phyloP scores from a whole-genome alignment of 257 asterid species.

The Solanum boliviense region DNA sequence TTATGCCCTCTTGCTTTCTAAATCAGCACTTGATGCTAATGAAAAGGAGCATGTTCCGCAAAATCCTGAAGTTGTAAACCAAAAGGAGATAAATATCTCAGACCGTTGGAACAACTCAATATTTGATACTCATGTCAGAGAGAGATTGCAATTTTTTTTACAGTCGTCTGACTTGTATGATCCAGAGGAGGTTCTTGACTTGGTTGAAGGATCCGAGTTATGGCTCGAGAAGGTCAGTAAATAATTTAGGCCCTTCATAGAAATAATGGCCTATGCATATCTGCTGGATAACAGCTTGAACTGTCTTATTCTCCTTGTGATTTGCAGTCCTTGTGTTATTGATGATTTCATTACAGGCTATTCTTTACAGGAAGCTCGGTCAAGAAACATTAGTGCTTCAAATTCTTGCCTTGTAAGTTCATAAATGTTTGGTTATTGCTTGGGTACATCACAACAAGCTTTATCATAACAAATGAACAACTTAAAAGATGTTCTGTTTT shows the following conservation, averaged over 20 bases:
- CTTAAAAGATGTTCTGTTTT: neutral
- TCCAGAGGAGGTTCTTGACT: conserved; percentile 77
- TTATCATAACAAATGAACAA: neutral
- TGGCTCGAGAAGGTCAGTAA: conserved; percentile 86
- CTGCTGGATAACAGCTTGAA: neutral
- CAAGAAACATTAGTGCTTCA: conserved; percentile 79
- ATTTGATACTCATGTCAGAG: conserved; percentile 69
- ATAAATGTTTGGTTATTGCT: neutral
- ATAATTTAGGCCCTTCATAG: neutral
- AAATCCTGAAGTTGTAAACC: conserved; percentile 18
- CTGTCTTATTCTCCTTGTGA: neutral
- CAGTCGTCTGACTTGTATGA: conserved; percentile 85
- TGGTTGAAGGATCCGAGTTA: conserved; percentile 80
- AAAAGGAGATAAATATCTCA: conserved; percentile 22
- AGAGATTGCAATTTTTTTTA: conserved; percentile 74
- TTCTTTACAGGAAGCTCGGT: conserved; percentile 92
- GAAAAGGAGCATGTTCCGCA: conserved; percentile 36
- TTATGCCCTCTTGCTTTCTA: conserved; percentile 82
- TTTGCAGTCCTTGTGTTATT: conserved; percentile 1
- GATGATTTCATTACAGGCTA: conserved; percentile 59
- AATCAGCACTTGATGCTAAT: conserved; percentile 63
- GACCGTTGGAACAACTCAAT: conserved; percentile 32
- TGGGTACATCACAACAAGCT: neutral
- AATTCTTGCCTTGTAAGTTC: conserved; percentile 83
- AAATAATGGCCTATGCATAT: neutral